Percentiles rank a stretch among this genome's conserved stretches.
phyloP scores from a whole-genome alignment of 1,139 yeast genomes.

The Lodderomyces elongisporus region DNA sequence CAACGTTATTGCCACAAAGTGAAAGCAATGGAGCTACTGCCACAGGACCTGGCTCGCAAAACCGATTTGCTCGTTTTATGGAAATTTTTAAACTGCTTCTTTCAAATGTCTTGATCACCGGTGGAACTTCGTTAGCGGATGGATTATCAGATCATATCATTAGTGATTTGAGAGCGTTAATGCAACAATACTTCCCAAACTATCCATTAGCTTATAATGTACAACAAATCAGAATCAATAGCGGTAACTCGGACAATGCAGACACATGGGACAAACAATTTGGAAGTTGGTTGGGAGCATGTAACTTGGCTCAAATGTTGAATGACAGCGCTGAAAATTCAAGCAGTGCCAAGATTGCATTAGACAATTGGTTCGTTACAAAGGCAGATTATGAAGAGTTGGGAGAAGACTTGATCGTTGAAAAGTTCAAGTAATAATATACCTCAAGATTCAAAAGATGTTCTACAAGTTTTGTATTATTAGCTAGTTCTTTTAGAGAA shows the following conservation, averaged over 20 bases:
- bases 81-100: slow-evolving; percentile 41
- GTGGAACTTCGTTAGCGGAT: slow-evolving; percentile 55
- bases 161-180: slow-evolving; percentile 50
- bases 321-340: slow-evolving; percentile 35
- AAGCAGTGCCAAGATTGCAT: slow-evolving; percentile 39
- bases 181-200: slow-evolving; percentile 46
- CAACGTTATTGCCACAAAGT: slow-evolving; percentile 23
- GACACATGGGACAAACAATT: slow-evolving; percentile 51
- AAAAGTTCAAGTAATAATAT: slow-evolving; percentile 38
- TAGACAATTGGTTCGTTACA: slow-evolving; percentile 51
- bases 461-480: slow-evolving; percentile 1
- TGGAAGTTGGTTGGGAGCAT: slow-evolving; percentile 66
- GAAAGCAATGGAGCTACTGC: slow-evolving; percentile 13
- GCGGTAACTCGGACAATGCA: slow-evolving; percentile 17
- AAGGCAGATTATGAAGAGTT: slow-evolving; percentile 56
- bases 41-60: slow-evolving; percentile 13
- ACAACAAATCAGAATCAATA: slow-evolving; percentile 13
- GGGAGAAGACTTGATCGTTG: slow-evolving; percentile 54
- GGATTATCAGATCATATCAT: slow-evolving; percentile 60
- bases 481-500: too few species aligned
- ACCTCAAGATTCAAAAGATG: background rate
- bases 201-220: slow-evolving; percentile 27
- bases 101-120: slow-evolving; percentile 63
- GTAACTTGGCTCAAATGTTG: slow-evolving; percentile 53
- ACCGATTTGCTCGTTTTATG: slow-evolving; percentile 32